phyloP scores from a whole-genome alignment of 306 rosid genomes.

The Cicer judaicum region DNA sequence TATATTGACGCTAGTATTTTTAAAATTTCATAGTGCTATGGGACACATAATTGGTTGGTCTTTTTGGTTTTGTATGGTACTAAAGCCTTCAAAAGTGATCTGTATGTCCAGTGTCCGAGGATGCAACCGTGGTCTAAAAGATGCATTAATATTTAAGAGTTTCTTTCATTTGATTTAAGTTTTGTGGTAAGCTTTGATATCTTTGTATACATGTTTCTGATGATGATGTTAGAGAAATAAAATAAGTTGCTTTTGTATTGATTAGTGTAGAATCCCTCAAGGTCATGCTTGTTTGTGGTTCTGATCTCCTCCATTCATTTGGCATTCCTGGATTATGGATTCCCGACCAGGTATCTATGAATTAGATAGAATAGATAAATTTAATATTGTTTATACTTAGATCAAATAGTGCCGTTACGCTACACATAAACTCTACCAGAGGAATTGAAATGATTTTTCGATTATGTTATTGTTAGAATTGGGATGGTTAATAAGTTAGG shows the following conservation, averaged over 20 bases:
- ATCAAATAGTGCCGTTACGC: not conserved
- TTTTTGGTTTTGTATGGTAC: slow-evolving; percentile 15
- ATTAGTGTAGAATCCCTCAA: slow-evolving; percentile 70
- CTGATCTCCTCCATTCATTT: slow-evolving; percentile 88
- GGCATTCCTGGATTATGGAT: slow-evolving; percentile 79
- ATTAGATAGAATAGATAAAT: slow-evolving; percentile 10
- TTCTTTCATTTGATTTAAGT: slow-evolving; percentile 5
- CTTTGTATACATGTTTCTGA: slow-evolving; percentile 2
- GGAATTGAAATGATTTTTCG: slow-evolving; percentile 22
- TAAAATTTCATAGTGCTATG: slow-evolving; percentile 7
- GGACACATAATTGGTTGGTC: not conserved
- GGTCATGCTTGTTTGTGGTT: slow-evolving; percentile 91
- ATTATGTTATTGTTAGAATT: slow-evolving; percentile 20
- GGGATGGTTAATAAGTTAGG: slow-evolving; percentile 9
- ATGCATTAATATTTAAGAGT: not conserved
- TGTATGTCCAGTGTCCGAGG: not conserved
- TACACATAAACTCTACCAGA: not conserved
- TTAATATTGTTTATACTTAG: not conserved
- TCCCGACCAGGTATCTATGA: slow-evolving; percentile 65
- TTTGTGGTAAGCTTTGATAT: slow-evolving; percentile 3
- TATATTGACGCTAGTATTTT: slow-evolving; percentile 1
- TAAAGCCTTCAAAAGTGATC: slow-evolving; percentile 32
- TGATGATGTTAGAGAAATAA: slow-evolving; percentile 12
- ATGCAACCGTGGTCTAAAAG: not conserved
- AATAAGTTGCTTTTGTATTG: slow-evolving; percentile 38